These are phyloP conservation scores for Xylaria castorea DNA, from an alignment of 495 filamentous ascomycete genomes.

Conservation along the genomic window DNA sequence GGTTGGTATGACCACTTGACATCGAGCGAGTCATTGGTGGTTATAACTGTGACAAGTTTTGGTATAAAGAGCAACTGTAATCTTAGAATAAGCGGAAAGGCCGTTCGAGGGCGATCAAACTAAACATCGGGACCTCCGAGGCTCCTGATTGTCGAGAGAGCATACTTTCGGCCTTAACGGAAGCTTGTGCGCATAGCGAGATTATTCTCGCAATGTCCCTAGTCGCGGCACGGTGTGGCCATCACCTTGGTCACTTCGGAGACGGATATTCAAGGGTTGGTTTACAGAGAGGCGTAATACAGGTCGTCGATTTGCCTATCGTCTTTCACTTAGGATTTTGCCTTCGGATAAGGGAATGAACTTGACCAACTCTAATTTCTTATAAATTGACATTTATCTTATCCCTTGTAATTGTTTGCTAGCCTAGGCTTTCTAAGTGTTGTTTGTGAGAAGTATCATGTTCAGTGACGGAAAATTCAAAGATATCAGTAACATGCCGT, in stretches of 20 bases:
- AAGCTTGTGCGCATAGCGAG: background rate
- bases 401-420: background rate
- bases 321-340: conserved; percentile 19
- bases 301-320: conserved; percentile 15
- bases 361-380: conserved; percentile 1
- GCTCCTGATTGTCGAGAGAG: conserved; percentile 1
- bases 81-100: background rate
- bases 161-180: background rate
- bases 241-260: conserved; percentile 10
- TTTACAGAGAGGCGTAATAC: conserved; percentile 14
- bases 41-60: background rate
- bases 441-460: background rate
- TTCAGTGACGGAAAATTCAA: background rate
- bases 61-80: background rate
- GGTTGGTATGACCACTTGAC: background rate
- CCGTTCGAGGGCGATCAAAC: background rate
- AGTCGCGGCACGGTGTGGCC: background rate
- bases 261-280: conserved; percentile 13
- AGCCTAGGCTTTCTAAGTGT: background rate
- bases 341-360: conserved; percentile 13
- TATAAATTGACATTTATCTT: conserved; percentile 23
- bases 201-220: background rate
- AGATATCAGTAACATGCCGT: background rate
- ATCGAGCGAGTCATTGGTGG: background rate
- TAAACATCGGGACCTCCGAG: background rate